phyloP scores from a whole-genome alignment of 2,329 filamentous ascomycete genomes.

The Pseudopithomyces maydicus region DNA sequence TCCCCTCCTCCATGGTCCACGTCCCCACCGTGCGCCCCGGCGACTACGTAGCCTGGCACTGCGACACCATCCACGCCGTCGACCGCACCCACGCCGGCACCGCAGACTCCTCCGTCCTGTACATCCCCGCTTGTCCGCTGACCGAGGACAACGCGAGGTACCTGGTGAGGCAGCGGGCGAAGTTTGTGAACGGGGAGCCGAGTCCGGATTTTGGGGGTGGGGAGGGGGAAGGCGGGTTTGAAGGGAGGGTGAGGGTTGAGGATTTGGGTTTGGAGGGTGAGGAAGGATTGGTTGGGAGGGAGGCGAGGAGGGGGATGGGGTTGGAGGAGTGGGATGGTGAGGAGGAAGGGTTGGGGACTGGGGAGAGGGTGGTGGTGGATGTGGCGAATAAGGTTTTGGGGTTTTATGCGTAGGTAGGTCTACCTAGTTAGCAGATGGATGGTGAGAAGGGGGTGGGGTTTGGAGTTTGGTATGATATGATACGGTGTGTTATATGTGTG shows the following conservation, averaged over 20 bases:
- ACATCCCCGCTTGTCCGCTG: constrained; percentile 85
- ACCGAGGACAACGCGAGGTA: constrained; percentile 77
- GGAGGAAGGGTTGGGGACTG: constrained; percentile 52
- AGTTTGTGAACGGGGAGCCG: constrained; percentile 66
- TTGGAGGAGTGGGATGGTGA: constrained; percentile 56
- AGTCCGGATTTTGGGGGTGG: constrained; percentile 61
- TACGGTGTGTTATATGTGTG: no score
- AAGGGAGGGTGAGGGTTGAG: constrained; percentile 47
- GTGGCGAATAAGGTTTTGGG: constrained; percentile 61
- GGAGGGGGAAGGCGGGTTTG: constrained; percentile 63
- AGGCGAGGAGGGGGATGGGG: constrained; percentile 62
- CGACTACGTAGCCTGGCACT: constrained; percentile 81
- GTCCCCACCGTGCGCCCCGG: constrained; percentile 71
- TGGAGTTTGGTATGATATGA: no score
- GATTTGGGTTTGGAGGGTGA: constrained; percentile 48
- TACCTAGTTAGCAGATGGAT: no score
- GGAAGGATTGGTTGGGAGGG: no score
- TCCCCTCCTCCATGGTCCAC: constrained; percentile 72
- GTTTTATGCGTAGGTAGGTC: constrained; percentile 46
- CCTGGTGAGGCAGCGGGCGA: constrained; percentile 70
- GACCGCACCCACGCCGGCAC: constrained; percentile 76
- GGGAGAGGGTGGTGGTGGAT: constrained; percentile 58
- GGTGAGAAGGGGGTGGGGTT: not conserved
- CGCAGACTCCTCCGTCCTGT: constrained; percentile 80
- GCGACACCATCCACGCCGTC: constrained; percentile 80